Conservation (phyloP, 371 early-diverging fungal species). For the Mortierella sp. region DNA sequence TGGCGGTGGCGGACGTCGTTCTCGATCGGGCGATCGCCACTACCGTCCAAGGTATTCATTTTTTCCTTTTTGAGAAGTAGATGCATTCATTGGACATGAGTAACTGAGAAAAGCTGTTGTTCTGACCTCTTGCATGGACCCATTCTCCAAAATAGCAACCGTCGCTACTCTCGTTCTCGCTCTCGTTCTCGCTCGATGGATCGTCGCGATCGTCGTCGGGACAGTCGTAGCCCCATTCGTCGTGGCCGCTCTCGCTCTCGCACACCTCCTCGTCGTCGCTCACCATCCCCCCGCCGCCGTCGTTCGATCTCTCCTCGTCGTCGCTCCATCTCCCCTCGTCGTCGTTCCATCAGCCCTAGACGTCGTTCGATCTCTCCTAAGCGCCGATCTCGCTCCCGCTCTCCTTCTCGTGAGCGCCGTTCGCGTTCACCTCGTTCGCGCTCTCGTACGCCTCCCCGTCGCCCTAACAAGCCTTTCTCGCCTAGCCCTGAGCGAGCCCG, state of each 20-base stretch:
- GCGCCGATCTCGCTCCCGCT: slow-evolving; percentile 23
- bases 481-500: slow-evolving; percentile 19
- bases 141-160: no score
- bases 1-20: slow-evolving; percentile 29
- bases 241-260: slow-evolving; percentile 40
- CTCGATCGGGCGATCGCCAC: slow-evolving; percentile 36
- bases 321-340: slow-evolving; percentile 2
- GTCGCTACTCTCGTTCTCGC: slow-evolving; percentile 46
- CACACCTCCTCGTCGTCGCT: slow-evolving; percentile 34
- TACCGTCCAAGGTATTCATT: slow-evolving; percentile 32
- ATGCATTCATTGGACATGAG: background rate
- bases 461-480: no score
- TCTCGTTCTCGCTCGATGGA: slow-evolving; percentile 32
- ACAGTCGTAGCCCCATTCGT: slow-evolving; percentile 33
- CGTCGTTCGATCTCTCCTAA: slow-evolving; percentile 39
- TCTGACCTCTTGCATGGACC: no score
- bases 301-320: slow-evolving; percentile 5
- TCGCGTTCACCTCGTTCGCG: slow-evolving; percentile 11
- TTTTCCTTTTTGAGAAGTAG: background rate
- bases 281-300: slow-evolving; percentile 17
- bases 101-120: background rate
- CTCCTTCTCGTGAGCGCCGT: slow-evolving; percentile 26
- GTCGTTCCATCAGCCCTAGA: background rate
- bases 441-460: slow-evolving; percentile 13
- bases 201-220: slow-evolving; percentile 33